Evolutionary conservation across 352 stramenopile genomes (phyloP).

Genomic region (Globisporangium uncinulatum): DNA sequence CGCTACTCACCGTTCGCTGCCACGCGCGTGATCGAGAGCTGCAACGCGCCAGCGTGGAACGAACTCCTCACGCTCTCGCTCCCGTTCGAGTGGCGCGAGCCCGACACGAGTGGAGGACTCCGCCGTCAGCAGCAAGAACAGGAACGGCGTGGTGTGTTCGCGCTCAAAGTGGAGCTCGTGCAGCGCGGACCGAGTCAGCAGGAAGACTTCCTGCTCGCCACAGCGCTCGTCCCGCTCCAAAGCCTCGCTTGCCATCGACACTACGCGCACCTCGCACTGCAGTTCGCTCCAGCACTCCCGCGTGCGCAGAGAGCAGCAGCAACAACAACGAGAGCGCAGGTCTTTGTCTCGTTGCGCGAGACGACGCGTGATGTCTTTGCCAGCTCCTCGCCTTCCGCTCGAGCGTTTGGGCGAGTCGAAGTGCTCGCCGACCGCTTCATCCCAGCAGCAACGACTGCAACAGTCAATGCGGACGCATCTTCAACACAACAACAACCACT

Average conservation of each 20-base stretch:
- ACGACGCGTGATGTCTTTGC: slow-evolving; percentile 4
- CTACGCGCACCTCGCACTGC: slow-evolving; percentile 24
- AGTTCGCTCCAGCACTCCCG: slow-evolving; percentile 11
- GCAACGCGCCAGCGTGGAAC: slow-evolving; percentile 42
- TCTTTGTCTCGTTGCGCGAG: slow-evolving; percentile 21
- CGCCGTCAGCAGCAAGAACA: background rate
- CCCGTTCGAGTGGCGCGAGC: slow-evolving; percentile 29
- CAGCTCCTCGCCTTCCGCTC: background rate
- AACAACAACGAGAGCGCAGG: background rate
- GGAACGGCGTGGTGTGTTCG: background rate
- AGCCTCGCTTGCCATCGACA: slow-evolving; percentile 13
- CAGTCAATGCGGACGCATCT: background rate
- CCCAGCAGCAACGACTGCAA: background rate
- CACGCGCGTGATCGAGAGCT: slow-evolving; percentile 49
- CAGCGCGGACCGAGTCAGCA: slow-evolving; percentile 51
- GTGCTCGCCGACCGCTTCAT: slow-evolving; percentile 17
- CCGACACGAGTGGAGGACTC: slow-evolving; percentile 2
- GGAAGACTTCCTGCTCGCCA: slow-evolving; percentile 49
- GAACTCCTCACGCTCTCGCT: slow-evolving; percentile 59
- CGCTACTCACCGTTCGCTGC: slow-evolving; percentile 56
- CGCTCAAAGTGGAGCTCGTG: slow-evolving; percentile 55
- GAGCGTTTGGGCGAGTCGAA: slow-evolving; percentile 13
- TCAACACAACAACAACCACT: background rate
- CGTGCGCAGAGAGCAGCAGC: background rate
- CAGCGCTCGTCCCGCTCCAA: slow-evolving; percentile 22